Base-by-base conservation (phyloP, 129 eudicot genomes). In the carrot (Daucus carota) region DNA sequence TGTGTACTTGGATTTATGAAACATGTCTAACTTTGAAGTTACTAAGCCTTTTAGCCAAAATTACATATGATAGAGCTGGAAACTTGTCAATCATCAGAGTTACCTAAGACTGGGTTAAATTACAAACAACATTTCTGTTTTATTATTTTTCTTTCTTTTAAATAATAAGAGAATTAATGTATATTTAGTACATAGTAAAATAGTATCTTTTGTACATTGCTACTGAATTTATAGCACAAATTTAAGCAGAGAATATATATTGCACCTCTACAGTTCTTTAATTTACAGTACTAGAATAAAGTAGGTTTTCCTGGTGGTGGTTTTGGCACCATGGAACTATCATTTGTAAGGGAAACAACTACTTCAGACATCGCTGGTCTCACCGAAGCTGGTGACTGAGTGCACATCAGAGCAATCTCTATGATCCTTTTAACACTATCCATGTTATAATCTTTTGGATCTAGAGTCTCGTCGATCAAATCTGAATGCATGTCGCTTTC, bases 331-430 rank as follows among this genome's bases (percentile, higher is more conserved):
- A 15, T 2, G 42, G 44, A 33, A 17, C 28, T 33, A 1, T 67
- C 72, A 67, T 17, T 67, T 34, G 43, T 67, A 67, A 67, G 72
- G 15, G 4, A 17, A 67, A 34, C 72, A 31, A 67, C 72, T 5
- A 67, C 72, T 34, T 67, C 42, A 67, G 72, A 67, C 43, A 67
- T 67, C 34, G 72, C 22, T 18, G 72, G 72, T 28, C 72, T 67
- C 72, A 18, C 42, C 16, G 72, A 67, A 67, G 43, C 20, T 67
- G 72, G 72, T 34, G 72, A 67, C 72, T 67, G 72, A 34, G 72
- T 67, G 40, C 72, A 67, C 72, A 33, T 34, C 45, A 67, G 26
- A 67, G 72, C 72, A 67, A 67, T 31, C 44, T 67, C 44, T 67
- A 67, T 2, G 26, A 67, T 32, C 41, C 8, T 67, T 18, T 67